Conservation (phyloP, 2,329 filamentous ascomycete genomes). For the Calonectria pauciramosa region DNA sequence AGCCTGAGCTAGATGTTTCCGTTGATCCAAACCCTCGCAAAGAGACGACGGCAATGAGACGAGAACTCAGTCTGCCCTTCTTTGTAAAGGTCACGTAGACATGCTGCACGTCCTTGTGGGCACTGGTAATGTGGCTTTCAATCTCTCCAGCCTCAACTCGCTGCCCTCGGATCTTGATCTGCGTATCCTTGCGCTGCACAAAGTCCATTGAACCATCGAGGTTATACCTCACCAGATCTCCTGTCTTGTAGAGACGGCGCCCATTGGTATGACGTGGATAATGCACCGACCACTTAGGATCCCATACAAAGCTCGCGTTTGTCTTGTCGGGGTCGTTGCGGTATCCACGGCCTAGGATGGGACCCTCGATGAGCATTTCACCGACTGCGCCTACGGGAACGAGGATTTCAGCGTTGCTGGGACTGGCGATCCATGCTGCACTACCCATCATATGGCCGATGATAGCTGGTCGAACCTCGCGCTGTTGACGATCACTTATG, state of each 20-base stretch:
- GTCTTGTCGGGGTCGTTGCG: slow-evolving; percentile 19
- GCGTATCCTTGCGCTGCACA: too few relatives aligned
- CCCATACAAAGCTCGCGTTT: background rate
- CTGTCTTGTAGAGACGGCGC: background rate
- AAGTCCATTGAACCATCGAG: too few relatives aligned
- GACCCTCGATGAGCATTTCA: slow-evolving; percentile 39
- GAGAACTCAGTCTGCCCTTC: background rate
- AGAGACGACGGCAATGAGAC: background rate
- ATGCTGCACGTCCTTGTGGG: slow-evolving; percentile 15
- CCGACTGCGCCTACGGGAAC: slow-evolving; percentile 35
- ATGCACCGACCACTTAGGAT: background rate
- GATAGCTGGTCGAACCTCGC: slow-evolving; percentile 5
- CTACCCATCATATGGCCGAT: slow-evolving; percentile 29
- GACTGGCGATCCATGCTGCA: slow-evolving; percentile 31
- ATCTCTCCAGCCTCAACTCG: slow-evolving; percentile 60
- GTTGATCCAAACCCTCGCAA: background rate
- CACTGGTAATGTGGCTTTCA: slow-evolving; percentile 14
- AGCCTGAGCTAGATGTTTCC: background rate
- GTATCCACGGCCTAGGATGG: slow-evolving; percentile 31
- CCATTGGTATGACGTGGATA: slow-evolving; percentile 66
- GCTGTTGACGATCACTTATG: slow-evolving; percentile 16
- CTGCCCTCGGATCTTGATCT: slow-evolving; percentile 55
- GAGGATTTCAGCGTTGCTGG: slow-evolving; percentile 18
- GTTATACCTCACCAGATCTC: too few relatives aligned
- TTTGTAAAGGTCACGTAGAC: slow-evolving; percentile 23